Evolutionary conservation across 306 rosid species (phyloP).

Genomic region (Corylus heterophylla): DNA sequence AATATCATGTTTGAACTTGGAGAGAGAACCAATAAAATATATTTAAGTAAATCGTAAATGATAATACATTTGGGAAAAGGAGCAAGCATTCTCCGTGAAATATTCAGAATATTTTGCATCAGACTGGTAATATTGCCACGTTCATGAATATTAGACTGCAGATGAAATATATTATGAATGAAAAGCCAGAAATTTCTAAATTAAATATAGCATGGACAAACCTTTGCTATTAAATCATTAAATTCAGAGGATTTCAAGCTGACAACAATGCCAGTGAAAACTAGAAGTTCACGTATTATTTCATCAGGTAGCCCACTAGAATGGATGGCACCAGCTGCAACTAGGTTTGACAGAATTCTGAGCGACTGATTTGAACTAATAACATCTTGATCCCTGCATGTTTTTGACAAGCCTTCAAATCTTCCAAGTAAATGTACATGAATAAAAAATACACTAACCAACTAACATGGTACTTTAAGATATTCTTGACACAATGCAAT

Average conservation of each 20-base stretch:
- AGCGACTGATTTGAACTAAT: constrained; percentile 62
- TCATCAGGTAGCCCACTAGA: constrained; percentile 63
- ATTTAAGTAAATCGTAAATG: neutral
- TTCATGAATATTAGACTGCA: neutral
- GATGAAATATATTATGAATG: neutral
- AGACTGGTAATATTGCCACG: neutral
- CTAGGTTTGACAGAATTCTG: constrained; percentile 82
- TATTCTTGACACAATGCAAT: neutral
- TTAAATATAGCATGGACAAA: constrained; percentile 26
- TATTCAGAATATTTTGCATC: neutral
- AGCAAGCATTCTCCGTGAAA: neutral
- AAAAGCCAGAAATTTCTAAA: constrained; percentile 32
- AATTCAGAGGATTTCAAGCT: constrained; percentile 62
- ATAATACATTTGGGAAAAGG: neutral
- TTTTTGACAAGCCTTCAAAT: constrained; percentile 24
- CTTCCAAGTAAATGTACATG: constrained; percentile 1
- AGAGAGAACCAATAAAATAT: neutral
- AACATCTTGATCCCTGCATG: constrained; percentile 65
- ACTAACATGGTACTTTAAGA: neutral
- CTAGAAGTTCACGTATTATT: constrained; percentile 66
- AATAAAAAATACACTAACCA: neutral
- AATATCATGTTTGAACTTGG: neutral
- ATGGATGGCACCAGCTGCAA: constrained; percentile 69
- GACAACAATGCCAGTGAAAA: constrained; percentile 54
- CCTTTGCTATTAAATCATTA: constrained; percentile 69